Evolutionary conservation across 2,329 filamentous ascomycete species (phyloP), one percentile per base, ranked within the genome.

Genomic region (Colletotrichum sidae): DNA sequence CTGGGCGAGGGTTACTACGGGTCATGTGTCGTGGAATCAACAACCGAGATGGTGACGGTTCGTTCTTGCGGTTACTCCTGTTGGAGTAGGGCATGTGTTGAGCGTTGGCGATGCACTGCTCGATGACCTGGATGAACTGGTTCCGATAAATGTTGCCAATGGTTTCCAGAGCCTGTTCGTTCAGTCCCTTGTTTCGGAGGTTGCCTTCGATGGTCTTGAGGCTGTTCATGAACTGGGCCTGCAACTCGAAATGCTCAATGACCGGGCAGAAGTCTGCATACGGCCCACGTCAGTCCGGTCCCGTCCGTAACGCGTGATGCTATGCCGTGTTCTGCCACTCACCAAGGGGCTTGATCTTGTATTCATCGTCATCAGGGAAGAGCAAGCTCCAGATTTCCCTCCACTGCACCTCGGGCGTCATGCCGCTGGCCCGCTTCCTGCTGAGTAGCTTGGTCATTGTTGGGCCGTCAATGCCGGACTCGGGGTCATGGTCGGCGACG

Each of bases 371-470:
- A 44, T 80, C 78, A 0, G 78, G 78, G 56, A 80, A 80, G 0
- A 80, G 68, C 8, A 80, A 77, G n/a, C 74, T 78, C 78, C 78
- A 80, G 2, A 80, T 77, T 57, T 80, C 78, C 13, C 70, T 73
- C 78, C 78, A 80, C 47, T 80, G 78, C 0, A 78, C 74, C 6
- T 78, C 75, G 0, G 77, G 68, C 2, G 77, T 78, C 1, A 75
- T 74, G 0, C 78, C 78, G 6, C 77, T 79, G 0, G 76, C 77
- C 6, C 78, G 69, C 63, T 80, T 80, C 2, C 78, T 72, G 17
- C 77, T 79, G 1, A 80, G 67, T 6, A 80, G 71, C 67, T 79
- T 80, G 4, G 76, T 77, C 4, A 78, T 75, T 0, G 78, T 80
- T 0, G 78, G 73, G 1, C 77, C 78, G 52, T 80, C 78, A 3